These are phyloP conservation scores for Hortiboletus campestris DNA, from an alignment of 768 basidiomycete genomes.

Conservation along the genomic window DNA sequence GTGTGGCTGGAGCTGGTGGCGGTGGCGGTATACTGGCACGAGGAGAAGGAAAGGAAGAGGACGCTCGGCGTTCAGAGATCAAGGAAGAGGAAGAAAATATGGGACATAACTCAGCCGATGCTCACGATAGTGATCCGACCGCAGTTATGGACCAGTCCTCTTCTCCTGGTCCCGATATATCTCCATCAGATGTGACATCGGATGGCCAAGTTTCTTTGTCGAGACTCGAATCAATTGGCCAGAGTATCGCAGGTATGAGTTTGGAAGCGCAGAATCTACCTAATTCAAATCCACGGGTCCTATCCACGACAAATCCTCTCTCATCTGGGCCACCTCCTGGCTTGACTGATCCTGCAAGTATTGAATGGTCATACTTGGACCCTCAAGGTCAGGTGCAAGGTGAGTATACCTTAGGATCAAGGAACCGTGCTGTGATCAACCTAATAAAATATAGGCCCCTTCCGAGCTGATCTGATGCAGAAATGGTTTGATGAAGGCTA, in stretches of 20 bases:
- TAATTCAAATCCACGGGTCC: conserved; percentile 2
- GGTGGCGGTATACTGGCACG: conserved; percentile 36
- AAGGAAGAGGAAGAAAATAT: conserved; percentile 56
- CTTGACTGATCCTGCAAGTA: conserved; percentile 49
- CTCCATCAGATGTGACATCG: conserved; percentile 2
- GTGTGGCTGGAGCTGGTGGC: conserved; percentile 41
- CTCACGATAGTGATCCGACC: conserved; percentile 7
- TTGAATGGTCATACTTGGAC: conserved; percentile 93
- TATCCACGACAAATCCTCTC: conserved; percentile 12
- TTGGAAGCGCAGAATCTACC: conserved; percentile 12
- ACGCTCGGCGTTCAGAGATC: conserved; percentile 47
- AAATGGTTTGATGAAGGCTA: conserved; percentile 93
- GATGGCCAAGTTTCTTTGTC: conserved; percentile 11
- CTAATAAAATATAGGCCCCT: conserved; percentile 61
- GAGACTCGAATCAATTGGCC: conserved; percentile 7
- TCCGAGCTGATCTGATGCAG: conserved; percentile 87
- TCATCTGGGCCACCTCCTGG: conserved; percentile 43
- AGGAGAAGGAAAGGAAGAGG: conserved; percentile 39
- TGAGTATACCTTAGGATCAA: conserved; percentile 28
- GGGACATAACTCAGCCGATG: conserved; percentile 2
- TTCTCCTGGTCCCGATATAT: conserved; percentile 10
- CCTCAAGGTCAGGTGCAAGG: conserved; percentile 92
- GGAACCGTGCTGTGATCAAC: neutral
- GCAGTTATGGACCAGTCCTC: conserved; percentile 7
- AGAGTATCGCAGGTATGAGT: conserved; percentile 15